Base-by-base conservation (phyloP, 768 basidiomycete genomes). In the Kwoniella newhampshirensis region DNA sequence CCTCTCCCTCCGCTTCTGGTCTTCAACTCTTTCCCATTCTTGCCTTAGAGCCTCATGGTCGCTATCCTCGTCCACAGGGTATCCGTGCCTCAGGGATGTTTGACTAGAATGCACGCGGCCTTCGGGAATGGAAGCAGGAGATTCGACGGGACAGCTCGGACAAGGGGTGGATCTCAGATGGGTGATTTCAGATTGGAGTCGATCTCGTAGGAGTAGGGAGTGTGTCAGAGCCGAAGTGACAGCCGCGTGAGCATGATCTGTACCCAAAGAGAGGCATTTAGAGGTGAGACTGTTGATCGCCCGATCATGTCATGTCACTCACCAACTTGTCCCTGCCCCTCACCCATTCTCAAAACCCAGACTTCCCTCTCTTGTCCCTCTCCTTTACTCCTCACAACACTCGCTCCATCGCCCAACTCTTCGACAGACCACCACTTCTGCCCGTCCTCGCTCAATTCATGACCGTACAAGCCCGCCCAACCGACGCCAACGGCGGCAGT, bases 361-460 rank as follows among this genome's bases (percentile, higher is more conserved):
- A 71, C 67, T 48, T 71, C 70, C 41, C 59, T 57, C 37, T 66
- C 70, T 12, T 40, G 39, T 1, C 62, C 69, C 0, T 48, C 60
- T 28, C 56, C 56, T 15, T 47, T 46, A 41, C 60, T 55, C 40
- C 64, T 37, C 17, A 68, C 67, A 15, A 71, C 62, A 48, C 67
- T 68, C 6, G 70, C 70, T 11, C 70, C 70, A n/a, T 64, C 52
- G 23, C 70, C 70, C 8, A 71, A 42, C 35, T 71, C 70, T 51
- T 71, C 70, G 18, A 71, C 54, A 27, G 59, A 59, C 70, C 70
- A 71, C 70, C 70, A 71, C 18, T 64, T 46, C 37, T 48, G 27
- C 20, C 49, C 61, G 20, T 54, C 59, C 17, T 53, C 44, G 12
- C 44, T 26, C n/a, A 50, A 41, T 21, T 36, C 52, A 21, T 49